phyloP scores from a whole-genome alignment of 176 grass and related monocot species.

The Canna indica region DNA sequence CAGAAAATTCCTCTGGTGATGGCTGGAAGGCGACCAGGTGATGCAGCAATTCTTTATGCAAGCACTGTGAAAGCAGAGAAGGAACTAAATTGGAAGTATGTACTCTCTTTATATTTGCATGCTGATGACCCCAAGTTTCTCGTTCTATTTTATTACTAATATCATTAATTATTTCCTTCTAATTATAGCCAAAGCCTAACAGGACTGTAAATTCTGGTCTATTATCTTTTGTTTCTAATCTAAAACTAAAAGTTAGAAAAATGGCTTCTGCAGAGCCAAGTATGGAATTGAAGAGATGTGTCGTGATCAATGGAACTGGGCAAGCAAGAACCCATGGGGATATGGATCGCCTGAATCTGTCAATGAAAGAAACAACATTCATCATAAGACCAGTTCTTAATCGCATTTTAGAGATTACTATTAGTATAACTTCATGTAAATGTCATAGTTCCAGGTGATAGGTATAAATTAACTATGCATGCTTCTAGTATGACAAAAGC shows the following conservation, averaged over 20 bases:
- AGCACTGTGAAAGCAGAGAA: constrained; percentile 72
- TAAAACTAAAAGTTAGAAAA: background rate
- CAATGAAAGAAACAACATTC: constrained; percentile 22
- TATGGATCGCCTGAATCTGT: constrained; percentile 2
- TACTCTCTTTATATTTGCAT: background rate
- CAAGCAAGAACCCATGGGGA: constrained; percentile 7
- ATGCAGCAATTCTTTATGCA: constrained; percentile 79
- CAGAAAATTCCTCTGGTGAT: constrained; percentile 85
- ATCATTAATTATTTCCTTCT: background rate
- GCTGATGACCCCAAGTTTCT: background rate
- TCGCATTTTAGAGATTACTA: too few species aligned
- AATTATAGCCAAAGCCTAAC: background rate
- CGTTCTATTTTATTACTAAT: background rate
- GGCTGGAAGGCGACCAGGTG: constrained; percentile 60
- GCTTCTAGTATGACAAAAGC: too few species aligned
- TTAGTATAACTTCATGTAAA: too few species aligned
- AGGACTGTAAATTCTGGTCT: background rate
- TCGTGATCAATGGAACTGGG: constrained; percentile 3
- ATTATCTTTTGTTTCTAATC: background rate
- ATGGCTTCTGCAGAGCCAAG: background rate
- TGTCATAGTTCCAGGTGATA: too few species aligned
- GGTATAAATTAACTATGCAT: too few species aligned
- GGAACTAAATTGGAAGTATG: constrained; percentile 84
- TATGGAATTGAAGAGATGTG: constrained; percentile 12
- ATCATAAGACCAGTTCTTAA: too few species aligned